Conservation (phyloP, 176 grass and related monocot species). For the Oryza longistaminata region DNA sequence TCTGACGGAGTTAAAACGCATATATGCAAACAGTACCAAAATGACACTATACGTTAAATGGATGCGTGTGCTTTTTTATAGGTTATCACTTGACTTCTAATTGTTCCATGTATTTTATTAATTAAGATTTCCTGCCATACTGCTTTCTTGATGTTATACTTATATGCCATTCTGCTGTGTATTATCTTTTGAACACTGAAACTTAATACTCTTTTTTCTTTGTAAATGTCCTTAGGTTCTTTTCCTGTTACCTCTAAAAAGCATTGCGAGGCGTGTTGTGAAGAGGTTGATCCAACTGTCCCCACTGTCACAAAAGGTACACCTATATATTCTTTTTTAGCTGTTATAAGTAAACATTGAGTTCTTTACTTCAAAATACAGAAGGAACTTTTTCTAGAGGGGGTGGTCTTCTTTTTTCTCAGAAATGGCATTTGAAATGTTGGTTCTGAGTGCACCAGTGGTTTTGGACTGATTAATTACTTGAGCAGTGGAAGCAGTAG, state of each 20-base stretch:
- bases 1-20: background rate
- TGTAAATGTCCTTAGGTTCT: constrained; percentile 63
- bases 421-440: too few relatives aligned
- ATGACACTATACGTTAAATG: background rate
- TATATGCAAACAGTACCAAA: background rate
- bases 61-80: background rate
- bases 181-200: constrained; percentile 10
- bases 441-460: too few relatives aligned
- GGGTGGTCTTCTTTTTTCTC: too few relatives aligned
- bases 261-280: constrained; percentile 78
- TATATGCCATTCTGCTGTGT: background rate
- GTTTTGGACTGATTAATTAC: too few relatives aligned
- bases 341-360: constrained; percentile 10
- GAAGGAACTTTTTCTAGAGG: background rate
- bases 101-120: background rate
- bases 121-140: background rate
- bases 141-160: background rate
- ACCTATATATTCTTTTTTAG: background rate
- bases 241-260: constrained; percentile 84
- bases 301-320: constrained; percentile 73
- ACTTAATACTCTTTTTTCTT: constrained; percentile 35
- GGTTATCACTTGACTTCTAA: background rate
- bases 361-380: constrained; percentile 4
- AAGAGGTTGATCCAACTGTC: constrained; percentile 90
- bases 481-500: too few relatives aligned